phyloP scores from a whole-genome alignment of 768 basidiomycete genomes.

The Leccinum pellstonianum region DNA sequence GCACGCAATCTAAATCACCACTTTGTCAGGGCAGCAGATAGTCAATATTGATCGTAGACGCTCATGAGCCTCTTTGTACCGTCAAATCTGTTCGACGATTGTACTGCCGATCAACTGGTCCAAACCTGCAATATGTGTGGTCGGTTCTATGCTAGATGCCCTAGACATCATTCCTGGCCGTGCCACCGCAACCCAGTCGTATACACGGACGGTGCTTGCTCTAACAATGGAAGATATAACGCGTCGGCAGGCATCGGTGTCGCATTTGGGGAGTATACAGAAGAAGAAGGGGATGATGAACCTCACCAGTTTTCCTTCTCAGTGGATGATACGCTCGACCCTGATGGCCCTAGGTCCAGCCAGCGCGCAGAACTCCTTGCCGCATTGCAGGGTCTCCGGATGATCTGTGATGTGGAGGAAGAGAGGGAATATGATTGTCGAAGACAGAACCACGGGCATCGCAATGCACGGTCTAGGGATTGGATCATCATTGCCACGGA shows the following conservation, averaged over 20 bases:
- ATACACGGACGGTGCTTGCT: background rate
- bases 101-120: background rate
- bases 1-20: background rate
- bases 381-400: slow-evolving; percentile 20
- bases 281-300: background rate
- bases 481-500: background rate
- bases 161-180: background rate
- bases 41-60: background rate
- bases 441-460: background rate
- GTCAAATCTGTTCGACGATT: background rate
- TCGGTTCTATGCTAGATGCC: background rate
- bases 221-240: background rate
- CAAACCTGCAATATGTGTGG: background rate
- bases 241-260: background rate
- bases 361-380: slow-evolving; percentile 3
- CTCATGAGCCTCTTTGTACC: background rate
- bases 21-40: background rate
- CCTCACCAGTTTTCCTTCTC: background rate
- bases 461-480: background rate
- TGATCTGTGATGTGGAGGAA: slow-evolving; percentile 26
- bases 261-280: background rate
- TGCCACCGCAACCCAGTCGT: background rate
- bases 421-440: background rate
- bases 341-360: background rate
- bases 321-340: background rate